Conservation (phyloP, 1,139 yeast genomes). For the Sugiyamaella novakii region DNA sequence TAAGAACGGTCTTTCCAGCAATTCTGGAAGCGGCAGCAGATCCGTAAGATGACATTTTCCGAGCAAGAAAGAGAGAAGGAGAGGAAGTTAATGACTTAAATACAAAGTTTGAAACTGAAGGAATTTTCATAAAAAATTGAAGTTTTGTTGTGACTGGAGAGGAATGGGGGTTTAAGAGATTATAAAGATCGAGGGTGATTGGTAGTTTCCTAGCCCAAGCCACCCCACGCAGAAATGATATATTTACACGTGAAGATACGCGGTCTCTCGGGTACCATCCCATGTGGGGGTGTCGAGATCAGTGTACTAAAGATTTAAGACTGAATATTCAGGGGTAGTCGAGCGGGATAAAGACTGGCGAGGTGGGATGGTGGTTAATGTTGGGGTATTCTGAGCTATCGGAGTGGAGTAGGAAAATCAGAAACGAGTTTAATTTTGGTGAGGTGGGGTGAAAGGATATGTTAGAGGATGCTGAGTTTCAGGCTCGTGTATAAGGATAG, state of each 20-base stretch:
- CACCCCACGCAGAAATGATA: background rate
- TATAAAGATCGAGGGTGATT: background rate
- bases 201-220: background rate
- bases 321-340: too few species aligned
- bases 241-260: slow-evolving; percentile 2
- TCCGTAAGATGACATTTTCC: slow-evolving; percentile 53
- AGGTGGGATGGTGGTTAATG: too few species aligned
- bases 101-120: slow-evolving; percentile 1
- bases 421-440: too few species aligned
- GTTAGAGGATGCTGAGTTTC: too few species aligned
- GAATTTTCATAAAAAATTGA: slow-evolving; percentile 5
- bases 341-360: too few species aligned
- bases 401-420: too few species aligned
- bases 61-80: background rate
- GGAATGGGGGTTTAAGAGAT: background rate
- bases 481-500: too few species aligned
- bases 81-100: slow-evolving; percentile 5
- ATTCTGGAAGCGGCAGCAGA: slow-evolving; percentile 60
- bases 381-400: too few species aligned
- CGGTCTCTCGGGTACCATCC: too few species aligned
- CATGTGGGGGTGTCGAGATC: too few species aligned
- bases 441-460: too few species aligned
- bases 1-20: slow-evolving; percentile 59
- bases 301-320: too few species aligned
- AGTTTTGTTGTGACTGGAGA: background rate